phyloP scores from a whole-genome alignment of 1,284 basidiomycete species.

The Microbotryomycetes sp. region DNA sequence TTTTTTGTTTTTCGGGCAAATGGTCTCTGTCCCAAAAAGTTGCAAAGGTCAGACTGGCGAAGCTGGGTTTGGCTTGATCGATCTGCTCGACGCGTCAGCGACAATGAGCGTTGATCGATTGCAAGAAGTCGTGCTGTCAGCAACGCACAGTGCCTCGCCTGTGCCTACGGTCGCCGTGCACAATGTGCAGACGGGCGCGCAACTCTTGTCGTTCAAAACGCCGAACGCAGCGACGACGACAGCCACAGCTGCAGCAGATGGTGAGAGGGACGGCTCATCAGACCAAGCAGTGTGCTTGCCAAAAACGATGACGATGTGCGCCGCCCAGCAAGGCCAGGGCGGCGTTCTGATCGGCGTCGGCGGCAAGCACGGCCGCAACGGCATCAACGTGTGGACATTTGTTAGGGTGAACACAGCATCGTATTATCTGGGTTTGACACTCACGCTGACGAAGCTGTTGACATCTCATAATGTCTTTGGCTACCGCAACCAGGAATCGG shows the following conservation, averaged over 20 bases:
- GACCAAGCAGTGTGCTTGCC: conserved; percentile 1
- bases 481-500: conserved; percentile 60
- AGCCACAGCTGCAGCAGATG: neutral
- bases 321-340: conserved; percentile 38
- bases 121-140: conserved; percentile 28
- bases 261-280: neutral
- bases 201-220: conserved; percentile 44
- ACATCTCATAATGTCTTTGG: neutral
- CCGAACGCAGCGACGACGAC: conserved; percentile 32
- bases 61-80: no score
- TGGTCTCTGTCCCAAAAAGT: no score
- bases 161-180: conserved; percentile 41
- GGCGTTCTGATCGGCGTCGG: conserved; percentile 41
- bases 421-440: neutral
- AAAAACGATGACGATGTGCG: conserved; percentile 38
- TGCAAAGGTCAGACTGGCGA: no score
- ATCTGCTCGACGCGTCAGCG: no score
- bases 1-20: no score
- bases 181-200: conserved; percentile 42
- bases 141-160: conserved; percentile 30
- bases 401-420: conserved; percentile 39
- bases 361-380: conserved; percentile 43
- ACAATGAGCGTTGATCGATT: neutral
- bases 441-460: neutral
- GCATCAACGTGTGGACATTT: conserved; percentile 45